These are phyloP conservation scores for Globisporangium canariense DNA, from an alignment of 352 stramenopile species.

Conservation along the genomic window DNA sequence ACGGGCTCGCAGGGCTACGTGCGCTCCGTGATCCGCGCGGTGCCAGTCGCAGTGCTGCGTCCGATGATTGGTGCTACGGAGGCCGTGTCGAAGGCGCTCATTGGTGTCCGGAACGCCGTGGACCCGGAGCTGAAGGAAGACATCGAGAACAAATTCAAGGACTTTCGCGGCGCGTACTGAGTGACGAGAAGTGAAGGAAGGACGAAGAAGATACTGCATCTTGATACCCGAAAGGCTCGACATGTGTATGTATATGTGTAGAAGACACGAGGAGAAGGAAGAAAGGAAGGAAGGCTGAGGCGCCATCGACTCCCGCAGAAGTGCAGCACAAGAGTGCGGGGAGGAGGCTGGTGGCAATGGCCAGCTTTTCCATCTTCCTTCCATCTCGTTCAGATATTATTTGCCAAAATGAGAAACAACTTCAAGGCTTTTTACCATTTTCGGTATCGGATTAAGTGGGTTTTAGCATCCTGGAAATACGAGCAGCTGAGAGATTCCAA, in stretches of 20 bases:
- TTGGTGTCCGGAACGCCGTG: conserved; percentile 84
- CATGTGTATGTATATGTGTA: conserved; percentile 6
- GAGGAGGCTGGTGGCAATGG: background rate
- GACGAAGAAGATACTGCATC: background rate
- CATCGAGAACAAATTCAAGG: conserved; percentile 92
- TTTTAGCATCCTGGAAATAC: background rate
- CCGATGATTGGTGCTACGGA: conserved; percentile 88
- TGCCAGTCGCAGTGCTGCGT: conserved; percentile 78
- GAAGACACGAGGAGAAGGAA: conserved; percentile 6
- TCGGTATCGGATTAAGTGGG: background rate
- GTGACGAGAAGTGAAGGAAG: background rate
- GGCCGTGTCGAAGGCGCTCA: conserved; percentile 81
- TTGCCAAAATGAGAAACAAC: conserved; percentile 1
- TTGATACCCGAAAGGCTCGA: background rate
- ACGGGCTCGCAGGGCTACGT: conserved; percentile 88
- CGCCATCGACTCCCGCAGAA: background rate
- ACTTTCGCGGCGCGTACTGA: conserved; percentile 48
- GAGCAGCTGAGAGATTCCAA: no score
- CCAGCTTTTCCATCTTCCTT: background rate
- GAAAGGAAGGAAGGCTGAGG: background rate
- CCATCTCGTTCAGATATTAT: background rate
- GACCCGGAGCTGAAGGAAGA: conserved; percentile 88
- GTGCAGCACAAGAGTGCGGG: background rate
- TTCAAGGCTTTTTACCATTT: background rate
- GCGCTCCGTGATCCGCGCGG: conserved; percentile 83